These are phyloP conservation scores for Mycena amicta DNA, from an alignment of 768 basidiomycete species.

Conservation along the genomic window DNA sequence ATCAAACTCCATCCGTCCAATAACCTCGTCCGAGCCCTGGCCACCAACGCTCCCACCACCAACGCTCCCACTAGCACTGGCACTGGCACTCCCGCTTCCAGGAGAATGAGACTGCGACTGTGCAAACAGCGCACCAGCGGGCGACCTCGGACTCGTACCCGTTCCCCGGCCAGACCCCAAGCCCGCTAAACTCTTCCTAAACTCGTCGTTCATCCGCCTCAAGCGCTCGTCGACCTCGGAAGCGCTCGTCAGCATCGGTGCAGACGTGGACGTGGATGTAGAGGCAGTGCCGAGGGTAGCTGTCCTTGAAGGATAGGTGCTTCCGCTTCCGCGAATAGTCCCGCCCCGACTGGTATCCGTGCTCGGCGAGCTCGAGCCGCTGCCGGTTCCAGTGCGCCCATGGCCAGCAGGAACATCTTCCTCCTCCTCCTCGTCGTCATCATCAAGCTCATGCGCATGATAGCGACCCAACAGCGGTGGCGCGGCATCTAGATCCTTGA, in stretches of 20 bases:
- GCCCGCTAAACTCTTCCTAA: slow-evolving; percentile 64
- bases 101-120: slow-evolving; percentile 1
- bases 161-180: slow-evolving; percentile 41
- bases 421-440: slow-evolving; percentile 9
- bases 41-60: slow-evolving; percentile 28
- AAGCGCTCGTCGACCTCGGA: slow-evolving; percentile 68
- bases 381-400: too few relatives aligned
- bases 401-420: too few relatives aligned
- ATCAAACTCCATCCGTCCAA: slow-evolving; percentile 54
- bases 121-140: background rate
- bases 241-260: slow-evolving; percentile 64
- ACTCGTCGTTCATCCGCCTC: slow-evolving; percentile 67
- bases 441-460: slow-evolving; percentile 24
- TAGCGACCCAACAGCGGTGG: slow-evolving; percentile 58
- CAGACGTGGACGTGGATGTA: slow-evolving; percentile 8
- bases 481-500: slow-evolving; percentile 74
- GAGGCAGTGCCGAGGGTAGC: slow-evolving; percentile 15
- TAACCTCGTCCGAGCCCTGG: slow-evolving; percentile 54
- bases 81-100: slow-evolving; percentile 6
- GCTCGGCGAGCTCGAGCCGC: slow-evolving; percentile 12
- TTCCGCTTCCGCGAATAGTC: slow-evolving; percentile 15
- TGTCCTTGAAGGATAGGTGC: background rate
- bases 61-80: slow-evolving; percentile 19
- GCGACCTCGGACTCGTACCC: slow-evolving; percentile 10
- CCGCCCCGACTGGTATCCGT: slow-evolving; percentile 18